Evolutionary conservation across 1,284 basidiomycete genomes (phyloP).

Genomic region (Pyrrhoderma lamaoense): DNA sequence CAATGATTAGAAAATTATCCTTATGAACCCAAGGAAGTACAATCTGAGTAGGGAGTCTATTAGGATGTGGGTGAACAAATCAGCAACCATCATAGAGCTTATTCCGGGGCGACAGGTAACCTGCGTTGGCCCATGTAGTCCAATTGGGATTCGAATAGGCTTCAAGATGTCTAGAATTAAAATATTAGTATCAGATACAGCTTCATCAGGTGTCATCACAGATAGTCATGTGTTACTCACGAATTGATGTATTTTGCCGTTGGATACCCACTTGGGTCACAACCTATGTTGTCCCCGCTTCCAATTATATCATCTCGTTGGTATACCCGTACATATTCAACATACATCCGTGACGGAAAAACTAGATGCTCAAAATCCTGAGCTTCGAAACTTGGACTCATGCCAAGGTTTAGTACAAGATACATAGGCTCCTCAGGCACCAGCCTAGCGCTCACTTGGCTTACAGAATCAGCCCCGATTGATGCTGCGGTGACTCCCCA

Average conservation of each 20-base stretch:
- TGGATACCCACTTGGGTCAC: conserved; percentile 56
- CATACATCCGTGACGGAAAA: conserved; percentile 65
- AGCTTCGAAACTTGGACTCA: conserved; percentile 61
- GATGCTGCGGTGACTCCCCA: conserved; percentile 62
- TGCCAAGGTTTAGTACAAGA: conserved; percentile 67
- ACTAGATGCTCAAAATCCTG: conserved; percentile 57
- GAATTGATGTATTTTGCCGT: conserved; percentile 40
- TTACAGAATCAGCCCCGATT: conserved; percentile 49
- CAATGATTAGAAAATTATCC: too few species aligned
- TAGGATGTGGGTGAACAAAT: not conserved
- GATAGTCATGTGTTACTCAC: conserved; percentile 22
- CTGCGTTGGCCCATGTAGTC: conserved; percentile 26
- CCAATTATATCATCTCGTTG: conserved; percentile 48
- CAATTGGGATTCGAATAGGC: conserved; percentile 26
- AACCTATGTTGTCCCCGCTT: conserved; percentile 46
- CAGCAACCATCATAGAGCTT: conserved; percentile 26
- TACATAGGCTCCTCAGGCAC: conserved; percentile 80
- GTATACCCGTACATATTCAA: conserved; percentile 76
- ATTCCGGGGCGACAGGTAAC: conserved; percentile 27
- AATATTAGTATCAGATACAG: not conserved
- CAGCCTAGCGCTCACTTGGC: conserved; percentile 51
- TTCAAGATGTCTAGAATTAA: conserved; percentile 20
- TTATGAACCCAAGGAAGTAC: too few species aligned
- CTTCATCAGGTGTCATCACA: not conserved
- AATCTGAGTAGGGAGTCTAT: not conserved